phyloP scores from a whole-genome alignment of 23 red algal genomes.

The Chondrus crispus region DNA sequence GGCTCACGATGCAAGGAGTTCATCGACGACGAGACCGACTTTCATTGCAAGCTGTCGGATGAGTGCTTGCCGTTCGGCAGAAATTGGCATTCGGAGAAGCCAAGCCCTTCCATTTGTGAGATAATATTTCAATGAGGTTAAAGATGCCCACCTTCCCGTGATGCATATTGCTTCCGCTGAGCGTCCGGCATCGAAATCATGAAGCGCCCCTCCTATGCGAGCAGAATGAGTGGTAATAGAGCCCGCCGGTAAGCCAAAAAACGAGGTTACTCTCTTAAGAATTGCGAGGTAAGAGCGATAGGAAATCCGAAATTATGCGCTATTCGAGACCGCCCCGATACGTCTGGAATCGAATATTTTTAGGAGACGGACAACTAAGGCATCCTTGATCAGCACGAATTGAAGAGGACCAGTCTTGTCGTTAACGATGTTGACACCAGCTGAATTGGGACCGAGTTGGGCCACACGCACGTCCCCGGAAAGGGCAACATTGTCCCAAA shows the following conservation, averaged over 20 bases:
- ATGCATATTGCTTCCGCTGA: background rate
- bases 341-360: background rate
- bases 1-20: too few species aligned
- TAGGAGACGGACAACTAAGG: background rate
- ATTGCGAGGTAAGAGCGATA: background rate
- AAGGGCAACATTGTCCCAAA: background rate
- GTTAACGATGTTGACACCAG: background rate
- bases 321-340: background rate
- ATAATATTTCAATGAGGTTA: background rate
- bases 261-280: background rate
- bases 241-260: background rate
- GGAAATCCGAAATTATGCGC: background rate
- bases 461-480: background rate
- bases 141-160: background rate
- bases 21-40: too few species aligned
- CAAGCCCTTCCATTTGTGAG: background rate
- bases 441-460: background rate
- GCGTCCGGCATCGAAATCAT: background rate
- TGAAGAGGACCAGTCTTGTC: background rate
- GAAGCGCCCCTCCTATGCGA: conserved; percentile 4
- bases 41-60: too few species aligned
- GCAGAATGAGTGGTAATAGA: background rate
- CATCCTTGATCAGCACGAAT: background rate
- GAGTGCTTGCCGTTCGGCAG: too few species aligned
- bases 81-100: background rate